A percentile compares a stretch with the other conserved stretches of the same genome.
Conservation (phyloP, 23 red algal species). For the Gracilaria vermiculophylla region DNA sequence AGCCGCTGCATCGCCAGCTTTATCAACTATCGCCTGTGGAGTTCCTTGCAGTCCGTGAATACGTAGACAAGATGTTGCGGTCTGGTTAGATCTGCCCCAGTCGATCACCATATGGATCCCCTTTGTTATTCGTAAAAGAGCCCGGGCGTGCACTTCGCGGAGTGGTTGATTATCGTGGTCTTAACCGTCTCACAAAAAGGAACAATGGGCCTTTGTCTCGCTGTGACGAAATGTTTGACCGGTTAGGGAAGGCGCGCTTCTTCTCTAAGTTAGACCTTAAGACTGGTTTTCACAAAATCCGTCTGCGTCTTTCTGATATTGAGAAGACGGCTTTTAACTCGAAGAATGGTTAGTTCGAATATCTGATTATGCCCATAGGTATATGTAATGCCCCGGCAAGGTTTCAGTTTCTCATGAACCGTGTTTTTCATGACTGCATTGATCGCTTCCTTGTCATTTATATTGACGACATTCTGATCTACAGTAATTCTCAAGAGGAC, state of each 20-base stretch:
- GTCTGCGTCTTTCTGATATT: neutral
- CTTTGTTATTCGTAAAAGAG: slow-evolving; percentile 9
- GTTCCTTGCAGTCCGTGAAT: neutral
- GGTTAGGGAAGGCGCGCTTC: neutral
- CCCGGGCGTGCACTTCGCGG: neutral
- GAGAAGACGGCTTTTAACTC: slow-evolving; percentile 31
- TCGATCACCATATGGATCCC: neutral
- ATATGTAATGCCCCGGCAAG: neutral
- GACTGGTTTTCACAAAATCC: neutral
- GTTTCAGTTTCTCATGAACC: neutral
- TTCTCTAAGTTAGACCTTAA: slow-evolving; percentile 18
- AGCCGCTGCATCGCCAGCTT: neutral
- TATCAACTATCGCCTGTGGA: slow-evolving; percentile 18
- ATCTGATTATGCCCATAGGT: slow-evolving; percentile 2
- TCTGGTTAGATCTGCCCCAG: neutral
- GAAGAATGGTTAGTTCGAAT: slow-evolving; percentile 18
- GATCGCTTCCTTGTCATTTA: neutral
- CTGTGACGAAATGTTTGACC: slow-evolving; percentile 14
- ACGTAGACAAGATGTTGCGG: neutral
- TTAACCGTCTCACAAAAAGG: slow-evolving; percentile 14
- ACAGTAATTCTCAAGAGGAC: neutral
- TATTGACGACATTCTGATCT: slow-evolving; percentile 11
- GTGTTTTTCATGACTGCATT: neutral
- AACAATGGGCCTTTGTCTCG: neutral
- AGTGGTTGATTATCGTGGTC: slow-evolving; percentile 4